Percentiles rank a stretch among this genome's conserved stretches.
These are phyloP conservation scores for Aspergillus novoparasiticus DNA, from an alignment of 2,329 filamentous ascomycete species.

Conservation along the genomic window DNA sequence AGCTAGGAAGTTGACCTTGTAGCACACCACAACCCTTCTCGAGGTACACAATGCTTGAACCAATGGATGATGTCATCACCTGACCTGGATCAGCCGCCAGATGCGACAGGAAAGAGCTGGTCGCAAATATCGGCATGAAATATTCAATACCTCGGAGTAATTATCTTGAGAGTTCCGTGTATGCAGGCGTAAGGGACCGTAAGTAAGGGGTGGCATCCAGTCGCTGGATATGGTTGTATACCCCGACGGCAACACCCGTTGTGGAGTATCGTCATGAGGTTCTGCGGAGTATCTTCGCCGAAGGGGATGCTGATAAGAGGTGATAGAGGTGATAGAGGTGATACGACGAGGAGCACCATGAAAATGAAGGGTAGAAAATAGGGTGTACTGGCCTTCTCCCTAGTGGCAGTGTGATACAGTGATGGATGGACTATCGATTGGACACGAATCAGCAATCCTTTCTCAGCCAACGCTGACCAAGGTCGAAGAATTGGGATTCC, in stretches of 20 bases:
- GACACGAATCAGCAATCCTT: background rate
- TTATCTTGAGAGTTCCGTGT: background rate
- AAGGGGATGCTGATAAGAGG: background rate
- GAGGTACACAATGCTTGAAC: background rate
- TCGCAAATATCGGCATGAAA: background rate
- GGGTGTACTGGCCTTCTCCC: background rate
- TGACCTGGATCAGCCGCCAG: background rate
- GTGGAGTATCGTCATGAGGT: background rate
- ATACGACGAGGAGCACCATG: background rate
- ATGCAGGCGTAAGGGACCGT: background rate
- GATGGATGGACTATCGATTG: background rate
- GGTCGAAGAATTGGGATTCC: background rate
- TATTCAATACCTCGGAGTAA: background rate
- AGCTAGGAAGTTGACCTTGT: background rate
- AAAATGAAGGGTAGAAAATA: background rate
- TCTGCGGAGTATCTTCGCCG: background rate
- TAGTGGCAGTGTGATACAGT: background rate
- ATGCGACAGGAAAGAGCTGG: background rate
- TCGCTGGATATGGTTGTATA: background rate
- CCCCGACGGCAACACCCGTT: background rate
- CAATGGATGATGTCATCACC: background rate
- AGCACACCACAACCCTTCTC: background rate
- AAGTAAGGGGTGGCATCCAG: background rate
- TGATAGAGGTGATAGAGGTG: background rate
- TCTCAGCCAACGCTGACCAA: background rate